phyloP scores from a whole-genome alignment of 306 rosid genomes.

The Quercus dentata region DNA sequence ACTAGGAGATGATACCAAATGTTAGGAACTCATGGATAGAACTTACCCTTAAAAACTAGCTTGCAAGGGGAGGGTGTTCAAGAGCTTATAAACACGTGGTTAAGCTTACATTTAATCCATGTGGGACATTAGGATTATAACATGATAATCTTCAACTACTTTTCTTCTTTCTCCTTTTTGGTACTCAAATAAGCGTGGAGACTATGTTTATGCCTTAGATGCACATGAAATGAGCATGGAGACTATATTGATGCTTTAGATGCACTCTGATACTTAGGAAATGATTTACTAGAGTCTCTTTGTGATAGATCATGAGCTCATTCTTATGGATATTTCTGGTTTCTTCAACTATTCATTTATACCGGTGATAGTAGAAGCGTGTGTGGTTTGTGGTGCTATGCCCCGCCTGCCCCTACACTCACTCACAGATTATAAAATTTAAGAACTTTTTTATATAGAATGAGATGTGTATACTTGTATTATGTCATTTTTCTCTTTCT shows the following conservation, averaged over 20 bases:
- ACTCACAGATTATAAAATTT: neutral
- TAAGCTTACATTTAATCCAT: too few species aligned
- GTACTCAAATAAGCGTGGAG: neutral
- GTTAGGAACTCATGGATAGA: too few species aligned
- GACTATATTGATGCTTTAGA: neutral
- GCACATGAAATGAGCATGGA: neutral
- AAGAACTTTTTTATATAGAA: neutral
- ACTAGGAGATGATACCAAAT: conserved; percentile 6
- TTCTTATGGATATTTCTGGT: neutral
- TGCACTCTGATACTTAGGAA: neutral
- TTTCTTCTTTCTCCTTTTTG: neutral
- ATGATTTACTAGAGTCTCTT: neutral
- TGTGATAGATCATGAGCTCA: neutral
- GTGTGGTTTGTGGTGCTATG: neutral
- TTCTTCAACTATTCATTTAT: neutral
- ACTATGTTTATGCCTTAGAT: neutral
- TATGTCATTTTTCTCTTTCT: neutral
- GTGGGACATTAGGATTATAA: too few species aligned
- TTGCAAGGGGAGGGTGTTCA: too few species aligned
- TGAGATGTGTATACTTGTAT: conserved; percentile 5
- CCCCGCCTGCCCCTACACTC: too few species aligned
- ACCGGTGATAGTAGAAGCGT: neutral
- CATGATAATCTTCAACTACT: neutral
- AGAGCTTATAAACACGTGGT: too few species aligned
- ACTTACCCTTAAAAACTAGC: too few species aligned